Evolutionary conservation across 768 basidiomycete species (phyloP).

Genomic region (Hygrophoropsis aurantiaca): DNA sequence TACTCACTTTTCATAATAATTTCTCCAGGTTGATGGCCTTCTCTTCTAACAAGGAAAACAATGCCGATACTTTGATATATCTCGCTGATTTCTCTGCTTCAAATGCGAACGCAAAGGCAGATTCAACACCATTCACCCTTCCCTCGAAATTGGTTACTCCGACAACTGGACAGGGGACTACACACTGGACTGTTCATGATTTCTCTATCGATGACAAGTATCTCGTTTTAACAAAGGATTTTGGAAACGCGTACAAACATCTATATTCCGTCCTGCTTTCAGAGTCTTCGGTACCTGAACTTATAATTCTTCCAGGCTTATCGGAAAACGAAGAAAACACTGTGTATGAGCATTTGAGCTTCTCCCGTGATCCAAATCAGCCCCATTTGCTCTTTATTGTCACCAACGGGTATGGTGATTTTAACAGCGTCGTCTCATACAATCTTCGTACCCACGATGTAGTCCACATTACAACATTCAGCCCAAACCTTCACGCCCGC

Average conservation of each 20-base stretch:
- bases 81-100: conserved; percentile 30
- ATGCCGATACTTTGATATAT: conserved; percentile 38
- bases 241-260: conserved; percentile 26
- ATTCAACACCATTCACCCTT: conserved; percentile 30
- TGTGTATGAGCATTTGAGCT: conserved; percentile 12
- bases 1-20: conserved; percentile 4
- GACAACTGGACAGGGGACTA: conserved; percentile 26
- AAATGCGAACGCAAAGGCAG: conserved; percentile 25
- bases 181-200: conserved; percentile 28
- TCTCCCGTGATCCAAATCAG: conserved; percentile 30
- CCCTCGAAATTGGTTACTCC: conserved; percentile 35
- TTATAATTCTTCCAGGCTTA: conserved; percentile 33
- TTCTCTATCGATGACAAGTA: conserved; percentile 40
- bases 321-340: conserved; percentile 32
- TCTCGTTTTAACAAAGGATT: conserved; percentile 30
- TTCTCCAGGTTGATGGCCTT: conserved; percentile 35
- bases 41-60: conserved; percentile 41
- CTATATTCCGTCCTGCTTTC: conserved; percentile 34
- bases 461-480: conserved; percentile 38
- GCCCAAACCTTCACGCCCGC: conserved; percentile 27
- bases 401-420: conserved; percentile 40
- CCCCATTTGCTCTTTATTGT: conserved; percentile 33
- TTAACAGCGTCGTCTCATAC: conserved; percentile 34
- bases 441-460: conserved; percentile 28
- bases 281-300: conserved; percentile 20